Conservation (phyloP, 2,329 filamentous ascomycete genomes). For the Mycosphaerella sp. region DNA sequence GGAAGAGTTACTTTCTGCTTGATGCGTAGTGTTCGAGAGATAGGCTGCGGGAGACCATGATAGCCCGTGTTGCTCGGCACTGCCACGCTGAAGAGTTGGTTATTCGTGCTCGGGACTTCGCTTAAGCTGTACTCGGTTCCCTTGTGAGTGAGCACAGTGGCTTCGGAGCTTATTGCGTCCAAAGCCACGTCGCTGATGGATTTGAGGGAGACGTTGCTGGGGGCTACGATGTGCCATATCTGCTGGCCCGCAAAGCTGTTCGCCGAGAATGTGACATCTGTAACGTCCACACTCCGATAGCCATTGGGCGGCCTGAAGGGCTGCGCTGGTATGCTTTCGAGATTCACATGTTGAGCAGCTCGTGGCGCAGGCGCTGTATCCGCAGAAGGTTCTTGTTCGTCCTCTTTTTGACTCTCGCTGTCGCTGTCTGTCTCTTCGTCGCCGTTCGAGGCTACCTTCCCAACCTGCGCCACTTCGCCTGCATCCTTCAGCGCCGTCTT, state of each 20-base stretch:
- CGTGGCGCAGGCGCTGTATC: background rate
- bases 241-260: constrained; percentile 61
- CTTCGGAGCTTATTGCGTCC: constrained; percentile 49
- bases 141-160: constrained; percentile 56
- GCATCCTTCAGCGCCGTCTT: constrained; percentile 9
- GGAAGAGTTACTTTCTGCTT: constrained; percentile 56
- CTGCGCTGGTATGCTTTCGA: constrained; percentile 20
- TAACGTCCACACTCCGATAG: constrained; percentile 43
- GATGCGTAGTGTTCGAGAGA: constrained; percentile 59
- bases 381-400: background rate
- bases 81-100: constrained; percentile 21
- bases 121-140: constrained; percentile 52
- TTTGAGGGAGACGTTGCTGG: constrained; percentile 61
- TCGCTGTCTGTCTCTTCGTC: constrained; percentile 11
- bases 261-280: constrained; percentile 43
- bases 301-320: constrained; percentile 36
- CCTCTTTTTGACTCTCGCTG: constrained; percentile 9
- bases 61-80: constrained; percentile 30
- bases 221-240: constrained; percentile 74
- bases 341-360: background rate
- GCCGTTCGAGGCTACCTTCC: constrained; percentile 1
- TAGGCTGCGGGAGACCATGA: constrained; percentile 36
- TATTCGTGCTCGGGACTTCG: constrained; percentile 11
- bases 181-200: constrained; percentile 61
- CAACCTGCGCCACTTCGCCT: constrained; percentile 2